A percentile compares a stretch with the other conserved stretches of the same genome.
Evolutionary conservation across 1,284 basidiomycete genomes (phyloP).

Genomic region (Veloporphyrellus conicus): DNA sequence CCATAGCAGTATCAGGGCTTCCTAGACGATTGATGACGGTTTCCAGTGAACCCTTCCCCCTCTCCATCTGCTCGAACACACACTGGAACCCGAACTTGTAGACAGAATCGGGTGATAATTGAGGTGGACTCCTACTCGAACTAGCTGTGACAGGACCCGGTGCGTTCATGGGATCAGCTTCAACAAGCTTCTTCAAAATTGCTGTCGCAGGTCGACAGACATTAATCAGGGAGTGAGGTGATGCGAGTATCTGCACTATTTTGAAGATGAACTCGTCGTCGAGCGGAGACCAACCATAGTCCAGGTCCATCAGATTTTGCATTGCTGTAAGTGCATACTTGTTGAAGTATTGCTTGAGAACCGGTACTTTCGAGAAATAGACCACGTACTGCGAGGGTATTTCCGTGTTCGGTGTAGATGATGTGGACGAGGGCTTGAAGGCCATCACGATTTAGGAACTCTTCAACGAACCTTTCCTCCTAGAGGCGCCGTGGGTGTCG

Average conservation of each 20-base stretch:
- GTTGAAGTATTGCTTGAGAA: conserved; percentile 10
- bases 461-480: conserved; percentile 85
- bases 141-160: conserved; percentile 55
- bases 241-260: conserved; percentile 79
- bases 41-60: conserved; percentile 60
- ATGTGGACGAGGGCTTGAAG: conserved; percentile 71
- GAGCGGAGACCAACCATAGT: conserved; percentile 75
- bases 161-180: conserved; percentile 68
- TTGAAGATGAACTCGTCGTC: conserved; percentile 69
- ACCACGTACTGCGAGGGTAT: conserved; percentile 74
- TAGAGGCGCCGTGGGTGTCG: conserved; percentile 31
- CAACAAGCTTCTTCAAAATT: conserved; percentile 83
- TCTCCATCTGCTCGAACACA: conserved; percentile 79
- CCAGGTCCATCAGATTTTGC: conserved; percentile 82
- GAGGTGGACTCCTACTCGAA: conserved; percentile 55
- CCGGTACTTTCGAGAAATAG: background rate
- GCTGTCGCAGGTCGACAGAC: conserved; percentile 96
- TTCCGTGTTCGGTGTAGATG: conserved; percentile 69
- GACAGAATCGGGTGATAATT: conserved; percentile 57
- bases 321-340: conserved; percentile 81
- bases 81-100: conserved; percentile 79
- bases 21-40: conserved; percentile 76
- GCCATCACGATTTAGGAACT: conserved; percentile 80
- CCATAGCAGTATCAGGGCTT: conserved; percentile 80
- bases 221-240: conserved; percentile 78